A percentile compares a stretch with the other conserved stretches of the same genome.
Conservation (phyloP, 768 basidiomycete species). For the Suillus americanus region DNA sequence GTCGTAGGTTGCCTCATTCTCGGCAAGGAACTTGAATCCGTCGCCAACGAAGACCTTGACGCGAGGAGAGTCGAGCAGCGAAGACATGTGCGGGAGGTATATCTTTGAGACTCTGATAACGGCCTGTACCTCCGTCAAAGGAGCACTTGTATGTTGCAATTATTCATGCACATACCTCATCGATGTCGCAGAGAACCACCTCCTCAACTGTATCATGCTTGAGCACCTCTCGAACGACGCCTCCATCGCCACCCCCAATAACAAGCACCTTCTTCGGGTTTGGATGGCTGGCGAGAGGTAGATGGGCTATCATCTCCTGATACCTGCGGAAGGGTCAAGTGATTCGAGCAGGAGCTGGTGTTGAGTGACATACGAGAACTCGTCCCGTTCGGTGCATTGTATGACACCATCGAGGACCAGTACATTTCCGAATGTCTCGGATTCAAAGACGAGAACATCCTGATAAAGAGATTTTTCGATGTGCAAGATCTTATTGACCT, state of each 20-base stretch:
- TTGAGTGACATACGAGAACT: slow-evolving; percentile 79
- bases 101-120: slow-evolving; percentile 93
- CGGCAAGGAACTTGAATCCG: slow-evolving; percentile 94
- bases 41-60: slow-evolving; percentile 89
- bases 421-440: slow-evolving; percentile 96
- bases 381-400: slow-evolving; percentile 97
- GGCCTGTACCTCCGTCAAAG: slow-evolving; percentile 48
- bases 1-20: slow-evolving; percentile 87
- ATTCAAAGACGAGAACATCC: slow-evolving; percentile 96
- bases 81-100: slow-evolving; percentile 93
- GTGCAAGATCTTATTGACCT: slow-evolving; percentile 94
- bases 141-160: not conserved
- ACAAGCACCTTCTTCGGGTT: slow-evolving; percentile 96
- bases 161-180: slow-evolving; percentile 59
- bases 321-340: slow-evolving; percentile 52
- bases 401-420: slow-evolving; percentile 93
- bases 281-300: slow-evolving; percentile 95
- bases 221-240: slow-evolving; percentile 95
- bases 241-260: slow-evolving; percentile 97
- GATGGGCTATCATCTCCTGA: slow-evolving; percentile 98
- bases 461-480: slow-evolving; percentile 92
- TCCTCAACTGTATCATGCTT: slow-evolving; percentile 90
- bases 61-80: slow-evolving; percentile 72
- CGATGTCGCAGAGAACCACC: slow-evolving; percentile 96
- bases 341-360: not conserved